A percentile compares a stretch with the other conserved stretches of the same genome.
Evolutionary conservation across 1,139 yeast genomes (phyloP).

Genomic region (Zygoascus meyerae): DNA sequence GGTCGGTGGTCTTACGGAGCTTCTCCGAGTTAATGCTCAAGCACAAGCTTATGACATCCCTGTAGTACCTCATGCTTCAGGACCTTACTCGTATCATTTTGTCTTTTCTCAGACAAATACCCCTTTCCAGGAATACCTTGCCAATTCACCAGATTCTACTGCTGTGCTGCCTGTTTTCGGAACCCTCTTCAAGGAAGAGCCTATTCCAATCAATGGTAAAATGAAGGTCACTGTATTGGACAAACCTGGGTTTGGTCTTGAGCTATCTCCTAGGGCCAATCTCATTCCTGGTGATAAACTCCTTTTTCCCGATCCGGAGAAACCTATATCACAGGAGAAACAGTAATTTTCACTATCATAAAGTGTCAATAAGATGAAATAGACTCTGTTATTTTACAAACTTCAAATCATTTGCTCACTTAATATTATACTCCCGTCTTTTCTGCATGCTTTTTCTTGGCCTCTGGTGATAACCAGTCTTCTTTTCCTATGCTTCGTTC

Average conservation of each 20-base stretch:
- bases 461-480: constrained; percentile 4
- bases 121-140: constrained; percentile 48
- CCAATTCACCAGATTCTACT: constrained; percentile 45
- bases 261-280: constrained; percentile 40
- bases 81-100: constrained; percentile 47
- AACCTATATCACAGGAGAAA: constrained; percentile 24
- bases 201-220: constrained; percentile 42
- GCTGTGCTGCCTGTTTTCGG: constrained; percentile 46
- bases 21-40: constrained; percentile 42
- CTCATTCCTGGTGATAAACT: constrained; percentile 39
- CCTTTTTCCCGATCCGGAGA: constrained; percentile 39
- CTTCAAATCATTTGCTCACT: neutral
- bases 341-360: too few relatives aligned
- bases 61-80: constrained; percentile 48
- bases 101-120: constrained; percentile 45
- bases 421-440: neutral
- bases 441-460: neutral
- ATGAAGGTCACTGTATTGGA: constrained; percentile 38
- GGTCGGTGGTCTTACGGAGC: constrained; percentile 48
- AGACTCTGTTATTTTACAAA: neutral
- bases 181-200: constrained; percentile 41
- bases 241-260: constrained; percentile 46
- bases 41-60: constrained; percentile 50
- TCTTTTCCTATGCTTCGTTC: neutral
- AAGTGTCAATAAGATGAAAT: neutral